Percentiles rank a stretch among this genome's conserved stretches.
Evolutionary conservation across 139 green algal genomes (phyloP).

Genomic region (Tetratostichococcus sp.): DNA sequence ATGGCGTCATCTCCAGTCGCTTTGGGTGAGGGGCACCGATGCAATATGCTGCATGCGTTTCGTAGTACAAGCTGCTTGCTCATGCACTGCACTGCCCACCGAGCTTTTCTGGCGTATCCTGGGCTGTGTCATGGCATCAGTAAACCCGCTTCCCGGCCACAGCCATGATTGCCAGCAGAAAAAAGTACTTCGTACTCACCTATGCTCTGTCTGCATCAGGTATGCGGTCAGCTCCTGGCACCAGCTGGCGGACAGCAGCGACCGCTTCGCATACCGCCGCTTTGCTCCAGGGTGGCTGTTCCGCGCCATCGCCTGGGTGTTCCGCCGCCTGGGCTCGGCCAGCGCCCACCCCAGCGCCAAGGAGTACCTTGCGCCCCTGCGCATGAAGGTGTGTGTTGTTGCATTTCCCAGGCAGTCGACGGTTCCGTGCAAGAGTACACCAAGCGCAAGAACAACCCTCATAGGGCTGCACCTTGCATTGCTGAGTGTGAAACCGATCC

Average conservation of each 20-base stretch:
- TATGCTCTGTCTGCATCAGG: conserved; percentile 4
- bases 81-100: too few relatives aligned
- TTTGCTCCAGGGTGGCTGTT: conserved; percentile 7
- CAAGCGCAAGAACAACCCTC: too few relatives aligned
- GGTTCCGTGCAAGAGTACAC: too few relatives aligned
- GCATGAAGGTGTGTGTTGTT: conserved; percentile 26
- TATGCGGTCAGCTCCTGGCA: conserved; percentile 37
- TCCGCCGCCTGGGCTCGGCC: conserved; percentile 26
- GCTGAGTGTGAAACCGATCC: too few relatives aligned
- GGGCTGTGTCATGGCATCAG: not conserved
- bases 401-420: too few relatives aligned
- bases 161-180: too few relatives aligned
- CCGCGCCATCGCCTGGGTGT: conserved; percentile 24
- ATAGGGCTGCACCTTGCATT: too few relatives aligned
- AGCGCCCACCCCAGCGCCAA: conserved; percentile 20
- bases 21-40: conserved; percentile 1
- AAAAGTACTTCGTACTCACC: too few relatives aligned
- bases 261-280: conserved; percentile 1
- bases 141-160: too few relatives aligned
- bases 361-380: conserved; percentile 29
- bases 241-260: conserved; percentile 16
- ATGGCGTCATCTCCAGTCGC: conserved; percentile 32
- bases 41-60: not conserved
- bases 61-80: too few relatives aligned
- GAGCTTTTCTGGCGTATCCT: too few relatives aligned